Conservation (phyloP, 768 basidiomycete genomes). For the Mycena polygramma region DNA sequence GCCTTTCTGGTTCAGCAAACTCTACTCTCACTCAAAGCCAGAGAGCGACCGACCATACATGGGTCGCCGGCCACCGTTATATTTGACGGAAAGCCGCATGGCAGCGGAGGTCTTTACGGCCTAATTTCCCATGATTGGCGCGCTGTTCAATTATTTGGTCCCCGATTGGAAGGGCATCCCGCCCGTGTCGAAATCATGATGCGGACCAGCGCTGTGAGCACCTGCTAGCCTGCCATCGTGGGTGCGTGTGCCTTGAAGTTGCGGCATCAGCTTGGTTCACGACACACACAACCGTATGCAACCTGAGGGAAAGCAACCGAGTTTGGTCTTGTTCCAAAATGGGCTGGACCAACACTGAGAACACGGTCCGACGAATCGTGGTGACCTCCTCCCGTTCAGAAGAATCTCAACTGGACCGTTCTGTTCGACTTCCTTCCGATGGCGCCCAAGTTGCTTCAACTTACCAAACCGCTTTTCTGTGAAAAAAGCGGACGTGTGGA, state of each 20-base stretch:
- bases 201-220: no score
- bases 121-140: conserved; percentile 22
- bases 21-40: background rate
- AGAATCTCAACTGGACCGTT: no score
- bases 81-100: conserved; percentile 21
- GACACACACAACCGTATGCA: no score
- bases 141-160: background rate
- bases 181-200: no score
- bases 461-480: background rate
- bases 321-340: no score
- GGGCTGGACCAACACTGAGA: no score
- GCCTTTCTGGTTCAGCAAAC: conserved; percentile 1
- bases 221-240: no score
- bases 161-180: background rate
- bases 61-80: background rate
- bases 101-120: background rate
- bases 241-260: no score
- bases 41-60: no score
- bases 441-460: background rate
- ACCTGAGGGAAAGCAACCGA: background rate
- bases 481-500: background rate
- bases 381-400: no score
- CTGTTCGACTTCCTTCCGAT: background rate
- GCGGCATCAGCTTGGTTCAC: no score
- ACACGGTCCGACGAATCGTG: no score